Base-by-base conservation (phyloP, 163 green algal species). In the Volvox carteri region DNA sequence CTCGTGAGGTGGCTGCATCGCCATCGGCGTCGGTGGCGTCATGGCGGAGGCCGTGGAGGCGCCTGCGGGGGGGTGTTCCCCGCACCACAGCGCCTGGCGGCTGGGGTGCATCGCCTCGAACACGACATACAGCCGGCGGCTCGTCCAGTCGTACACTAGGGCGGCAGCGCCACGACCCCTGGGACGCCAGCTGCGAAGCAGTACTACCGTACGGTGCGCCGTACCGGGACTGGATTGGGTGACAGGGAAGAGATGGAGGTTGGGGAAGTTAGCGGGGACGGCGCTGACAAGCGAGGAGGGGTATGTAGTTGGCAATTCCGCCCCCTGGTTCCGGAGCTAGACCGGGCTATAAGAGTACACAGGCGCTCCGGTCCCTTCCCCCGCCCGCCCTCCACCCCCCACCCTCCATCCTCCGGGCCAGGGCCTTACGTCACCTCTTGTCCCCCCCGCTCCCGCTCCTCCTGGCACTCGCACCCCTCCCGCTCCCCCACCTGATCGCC, bases 91-190 rank as follows among this genome's bases (percentile, higher is more conserved):
- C 46, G 46, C 46, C 81, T 72, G 46, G 39, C 68, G 33, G 33
- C 48, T n/a, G 30, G 23, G 67, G 30, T 33, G 33, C 35, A 88
- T 60, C 35, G 78, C 73, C 33, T 93, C 88, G 30, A 90, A 87
- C 67, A 94, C 90, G n/a, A 92, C 86, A 41, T 84, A 74, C 54
- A 92, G 70, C 30, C 35, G 70, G 2, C 67, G 44, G 35, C 70
- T 81, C 39, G 95, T 88, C 94, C 94, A 98, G 79, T 97, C 93
- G 79, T 94, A 96, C 23, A 97, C 80, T 18, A 97, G 86, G 14
- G 95, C 95, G 28, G 94, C 95, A 76, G 86, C 92, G 12, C 94
- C 94, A 2, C 96, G 93, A 21, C 93, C 94, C 33, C 92, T 91
- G 14, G 85, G 84, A 9, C 95, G 88, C 92, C 95, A 96, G 14